phyloP scores from a whole-genome alignment of 192 early-diverging fungal species.

The Gryganskiella cystojenkinii region DNA sequence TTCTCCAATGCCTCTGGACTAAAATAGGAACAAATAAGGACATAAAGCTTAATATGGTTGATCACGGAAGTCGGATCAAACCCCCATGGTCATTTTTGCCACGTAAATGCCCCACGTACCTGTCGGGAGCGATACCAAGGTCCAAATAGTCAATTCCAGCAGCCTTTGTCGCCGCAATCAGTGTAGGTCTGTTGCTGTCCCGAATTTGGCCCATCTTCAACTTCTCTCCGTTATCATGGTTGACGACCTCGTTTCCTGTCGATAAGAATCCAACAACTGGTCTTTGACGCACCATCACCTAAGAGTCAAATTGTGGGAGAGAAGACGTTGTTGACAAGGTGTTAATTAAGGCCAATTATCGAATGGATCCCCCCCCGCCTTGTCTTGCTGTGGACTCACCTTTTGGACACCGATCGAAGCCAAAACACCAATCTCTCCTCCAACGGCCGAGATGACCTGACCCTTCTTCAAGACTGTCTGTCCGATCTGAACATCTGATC shows the following conservation, averaged over 20 bases:
- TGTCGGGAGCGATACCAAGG: constrained; percentile 80
- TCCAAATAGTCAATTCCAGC: constrained; percentile 76
- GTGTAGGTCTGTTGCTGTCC: constrained; percentile 88
- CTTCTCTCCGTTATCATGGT: constrained; percentile 51
- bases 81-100: neutral
- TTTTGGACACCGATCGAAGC: constrained; percentile 77
- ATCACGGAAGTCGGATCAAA: too few relatives aligned
- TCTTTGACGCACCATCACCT: constrained; percentile 67
- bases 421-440: constrained; percentile 88
- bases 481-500: constrained; percentile 76
- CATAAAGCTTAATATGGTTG: neutral
- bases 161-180: constrained; percentile 70
- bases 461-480: constrained; percentile 69
- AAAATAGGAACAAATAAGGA: neutral
- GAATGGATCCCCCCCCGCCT: too few relatives aligned
- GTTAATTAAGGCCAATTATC: too few relatives aligned
- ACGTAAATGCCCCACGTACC: constrained; percentile 38
- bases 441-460: constrained; percentile 68
- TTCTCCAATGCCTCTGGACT: constrained; percentile 65
- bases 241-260: constrained; percentile 89
- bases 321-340: neutral
- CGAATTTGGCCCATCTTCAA: constrained; percentile 74
- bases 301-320: constrained; percentile 8
- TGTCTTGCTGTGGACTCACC: too few relatives aligned
- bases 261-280: constrained; percentile 87